These are phyloP conservation scores for Penicillium sp. DNA, from an alignment of 2,329 filamentous ascomycete genomes.

Conservation along the genomic window DNA sequence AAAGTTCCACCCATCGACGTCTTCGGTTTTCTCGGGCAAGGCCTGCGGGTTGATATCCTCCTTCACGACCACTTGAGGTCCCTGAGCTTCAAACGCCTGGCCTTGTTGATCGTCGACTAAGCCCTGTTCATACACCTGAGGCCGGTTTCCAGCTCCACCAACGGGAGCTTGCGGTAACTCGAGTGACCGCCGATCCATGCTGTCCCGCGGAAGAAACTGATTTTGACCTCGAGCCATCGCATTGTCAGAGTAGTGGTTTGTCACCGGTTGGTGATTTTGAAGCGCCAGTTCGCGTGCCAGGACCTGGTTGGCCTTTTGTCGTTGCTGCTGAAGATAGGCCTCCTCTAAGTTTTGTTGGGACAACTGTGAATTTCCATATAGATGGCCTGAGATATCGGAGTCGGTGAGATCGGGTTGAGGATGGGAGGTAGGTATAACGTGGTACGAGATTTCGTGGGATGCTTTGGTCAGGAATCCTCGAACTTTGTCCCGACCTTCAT, in stretches of 20 bases:
- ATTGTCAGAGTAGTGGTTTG: slow-evolving; percentile 51
- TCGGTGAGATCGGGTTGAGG: slow-evolving; percentile 56
- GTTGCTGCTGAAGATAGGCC: slow-evolving; percentile 59
- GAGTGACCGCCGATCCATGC: slow-evolving; percentile 42
- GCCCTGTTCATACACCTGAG: slow-evolving; percentile 46
- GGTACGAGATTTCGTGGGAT: slow-evolving; percentile 68
- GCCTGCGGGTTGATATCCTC: slow-evolving; percentile 48
- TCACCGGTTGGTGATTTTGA: slow-evolving; percentile 62
- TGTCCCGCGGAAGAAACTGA: slow-evolving; percentile 46
- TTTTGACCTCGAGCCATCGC: slow-evolving; percentile 43
- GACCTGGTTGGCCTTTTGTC: slow-evolving; percentile 49
- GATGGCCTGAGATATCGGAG: slow-evolving; percentile 45
- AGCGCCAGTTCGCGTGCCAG: slow-evolving; percentile 56
- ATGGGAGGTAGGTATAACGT: slow-evolving; percentile 66
- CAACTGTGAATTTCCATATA: slow-evolving; percentile 53
- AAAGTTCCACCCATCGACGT: slow-evolving; percentile 88
- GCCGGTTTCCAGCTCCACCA: slow-evolving; percentile 56
- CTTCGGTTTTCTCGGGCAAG: slow-evolving; percentile 53
- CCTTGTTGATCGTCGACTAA: slow-evolving; percentile 57
- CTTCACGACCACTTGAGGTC: slow-evolving; percentile 51
- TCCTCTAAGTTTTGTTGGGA: slow-evolving; percentile 61
- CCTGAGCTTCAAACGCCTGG: slow-evolving; percentile 61
- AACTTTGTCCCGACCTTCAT: slow-evolving; percentile 64
- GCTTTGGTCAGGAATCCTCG: slow-evolving; percentile 66
- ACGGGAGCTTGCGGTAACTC: slow-evolving; percentile 52